A percentile compares a stretch with the other conserved stretches of the same genome.
These are phyloP conservation scores for Amanita pallidorosea DNA, from an alignment of 768 basidiomycete genomes.

Conservation along the genomic window DNA sequence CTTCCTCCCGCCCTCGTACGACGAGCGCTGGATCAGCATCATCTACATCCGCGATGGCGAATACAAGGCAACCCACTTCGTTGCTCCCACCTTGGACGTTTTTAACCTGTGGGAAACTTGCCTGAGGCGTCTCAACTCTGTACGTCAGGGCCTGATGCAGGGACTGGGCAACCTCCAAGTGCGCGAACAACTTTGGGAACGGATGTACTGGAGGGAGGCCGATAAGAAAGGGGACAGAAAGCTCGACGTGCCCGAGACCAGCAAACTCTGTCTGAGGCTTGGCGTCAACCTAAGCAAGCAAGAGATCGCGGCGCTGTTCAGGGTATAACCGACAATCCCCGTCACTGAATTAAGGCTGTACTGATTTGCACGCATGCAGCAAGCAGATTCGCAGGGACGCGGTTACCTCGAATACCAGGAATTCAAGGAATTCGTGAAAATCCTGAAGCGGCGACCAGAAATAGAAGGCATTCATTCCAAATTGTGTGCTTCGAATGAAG, in stretches of 20 bases:
- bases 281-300: slow-evolving; percentile 55
- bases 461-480: slow-evolving; percentile 54
- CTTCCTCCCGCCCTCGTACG: slow-evolving; percentile 52
- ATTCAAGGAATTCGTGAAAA: slow-evolving; percentile 78
- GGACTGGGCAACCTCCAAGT: slow-evolving; percentile 61
- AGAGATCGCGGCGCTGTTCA: slow-evolving; percentile 51
- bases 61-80: slow-evolving; percentile 82
- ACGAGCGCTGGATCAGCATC: slow-evolving; percentile 80
- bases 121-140: slow-evolving; percentile 52
- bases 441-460: slow-evolving; percentile 77
- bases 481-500: slow-evolving; percentile 17
- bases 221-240: slow-evolving; percentile 47
- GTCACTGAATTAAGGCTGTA: neutral
- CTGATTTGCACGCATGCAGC: slow-evolving; percentile 27
- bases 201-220: slow-evolving; percentile 74
- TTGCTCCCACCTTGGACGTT: slow-evolving; percentile 50
- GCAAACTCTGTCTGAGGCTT: slow-evolving; percentile 58
- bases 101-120: slow-evolving; percentile 52
- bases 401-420: slow-evolving; percentile 69
- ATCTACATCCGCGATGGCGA: slow-evolving; percentile 68
- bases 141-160: slow-evolving; percentile 67
- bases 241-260: slow-evolving; percentile 65
- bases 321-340: slow-evolving; percentile 23
- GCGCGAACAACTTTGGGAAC: slow-evolving; percentile 71
- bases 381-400: slow-evolving; percentile 48